Conservation (phyloP, 306 rosid species). For the Quercus robur region DNA sequence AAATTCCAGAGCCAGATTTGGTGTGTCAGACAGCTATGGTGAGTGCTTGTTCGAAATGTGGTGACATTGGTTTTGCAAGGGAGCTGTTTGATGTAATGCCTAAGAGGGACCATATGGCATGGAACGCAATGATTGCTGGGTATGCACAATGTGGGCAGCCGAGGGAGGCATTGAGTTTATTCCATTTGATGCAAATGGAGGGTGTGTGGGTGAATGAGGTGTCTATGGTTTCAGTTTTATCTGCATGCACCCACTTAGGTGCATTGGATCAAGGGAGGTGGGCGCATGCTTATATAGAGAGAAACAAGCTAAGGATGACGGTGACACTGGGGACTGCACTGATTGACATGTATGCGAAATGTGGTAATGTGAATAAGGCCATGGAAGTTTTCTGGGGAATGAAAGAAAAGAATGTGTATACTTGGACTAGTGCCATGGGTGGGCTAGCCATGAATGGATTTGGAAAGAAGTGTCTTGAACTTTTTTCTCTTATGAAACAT, state of each 20-base stretch:
- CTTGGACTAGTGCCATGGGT: slow-evolving; percentile 61
- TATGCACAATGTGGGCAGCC: slow-evolving; percentile 52
- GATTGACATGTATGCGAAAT: slow-evolving; percentile 64
- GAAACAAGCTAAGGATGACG: slow-evolving; percentile 37
- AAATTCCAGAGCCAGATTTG: slow-evolving; percentile 33
- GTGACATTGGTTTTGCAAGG: slow-evolving; percentile 42
- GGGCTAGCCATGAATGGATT: slow-evolving; percentile 62
- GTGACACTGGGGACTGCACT: slow-evolving; percentile 52
- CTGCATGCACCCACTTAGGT: slow-evolving; percentile 48
- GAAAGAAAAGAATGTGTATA: slow-evolving; percentile 57
- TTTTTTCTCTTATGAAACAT: slow-evolving; percentile 43
- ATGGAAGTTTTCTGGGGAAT: slow-evolving; percentile 55
- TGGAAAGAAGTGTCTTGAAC: slow-evolving; percentile 48
- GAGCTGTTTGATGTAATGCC: slow-evolving; percentile 62
- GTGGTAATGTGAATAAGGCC: slow-evolving; percentile 56
- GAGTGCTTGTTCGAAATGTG: slow-evolving; percentile 41
- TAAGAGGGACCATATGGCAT: slow-evolving; percentile 34
- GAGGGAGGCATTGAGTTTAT: slow-evolving; percentile 46
- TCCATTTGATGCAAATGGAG: slow-evolving; percentile 52
- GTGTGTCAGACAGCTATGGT: slow-evolving; percentile 55
- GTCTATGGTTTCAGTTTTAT: slow-evolving; percentile 57
- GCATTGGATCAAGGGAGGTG: slow-evolving; percentile 66
- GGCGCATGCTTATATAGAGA: slow-evolving; percentile 58
- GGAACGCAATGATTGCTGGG: slow-evolving; percentile 61
- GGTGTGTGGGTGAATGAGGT: slow-evolving; percentile 57